Evolutionary conservation across 495 filamentous ascomycete species (phyloP).

Genomic region (Trichocladium antarcticum): DNA sequence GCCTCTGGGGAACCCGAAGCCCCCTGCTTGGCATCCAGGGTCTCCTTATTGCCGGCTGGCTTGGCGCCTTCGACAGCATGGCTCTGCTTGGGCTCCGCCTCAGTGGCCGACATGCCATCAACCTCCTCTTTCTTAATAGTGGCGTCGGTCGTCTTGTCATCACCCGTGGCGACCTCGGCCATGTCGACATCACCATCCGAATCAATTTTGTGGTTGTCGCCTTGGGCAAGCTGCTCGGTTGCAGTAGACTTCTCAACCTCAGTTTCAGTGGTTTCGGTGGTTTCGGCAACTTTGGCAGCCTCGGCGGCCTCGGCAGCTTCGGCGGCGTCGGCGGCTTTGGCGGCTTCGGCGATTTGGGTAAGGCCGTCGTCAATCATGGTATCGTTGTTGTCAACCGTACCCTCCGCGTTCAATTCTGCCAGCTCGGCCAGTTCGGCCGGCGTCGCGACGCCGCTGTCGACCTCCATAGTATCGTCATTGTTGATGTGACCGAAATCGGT

Average conservation of each 20-base stretch:
- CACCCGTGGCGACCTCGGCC: constrained; percentile 17
- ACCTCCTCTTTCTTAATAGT: constrained; percentile 27
- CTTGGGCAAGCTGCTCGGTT: constrained; percentile 1
- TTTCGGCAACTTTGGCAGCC: neutral
- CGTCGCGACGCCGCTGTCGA: constrained; percentile 48
- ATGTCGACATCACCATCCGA: constrained; percentile 31
- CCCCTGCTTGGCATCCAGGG: neutral
- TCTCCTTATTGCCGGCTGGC: neutral
- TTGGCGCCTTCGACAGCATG: neutral
- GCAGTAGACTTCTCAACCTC: constrained; percentile 3
- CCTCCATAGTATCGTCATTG: constrained; percentile 47
- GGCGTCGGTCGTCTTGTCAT: constrained; percentile 14
- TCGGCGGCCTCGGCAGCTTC: neutral
- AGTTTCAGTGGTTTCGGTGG: constrained; percentile 1
- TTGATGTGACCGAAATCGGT: constrained; percentile 63
- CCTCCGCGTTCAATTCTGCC: constrained; percentile 24
- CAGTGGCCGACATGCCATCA: constrained; percentile 11
- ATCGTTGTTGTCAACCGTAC: constrained; percentile 38
- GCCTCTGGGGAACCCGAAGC: neutral
- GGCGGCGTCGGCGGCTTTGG: too few relatives aligned
- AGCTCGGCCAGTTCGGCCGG: constrained; percentile 32
- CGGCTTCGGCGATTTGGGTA: neutral
- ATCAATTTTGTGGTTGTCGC: constrained; percentile 16
- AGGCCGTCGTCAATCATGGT: constrained; percentile 55
- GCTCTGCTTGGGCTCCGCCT: constrained; percentile 7